phyloP scores from a whole-genome alignment of 176 grass and related monocot genomes.

The Aegilops sharonensis region DNA sequence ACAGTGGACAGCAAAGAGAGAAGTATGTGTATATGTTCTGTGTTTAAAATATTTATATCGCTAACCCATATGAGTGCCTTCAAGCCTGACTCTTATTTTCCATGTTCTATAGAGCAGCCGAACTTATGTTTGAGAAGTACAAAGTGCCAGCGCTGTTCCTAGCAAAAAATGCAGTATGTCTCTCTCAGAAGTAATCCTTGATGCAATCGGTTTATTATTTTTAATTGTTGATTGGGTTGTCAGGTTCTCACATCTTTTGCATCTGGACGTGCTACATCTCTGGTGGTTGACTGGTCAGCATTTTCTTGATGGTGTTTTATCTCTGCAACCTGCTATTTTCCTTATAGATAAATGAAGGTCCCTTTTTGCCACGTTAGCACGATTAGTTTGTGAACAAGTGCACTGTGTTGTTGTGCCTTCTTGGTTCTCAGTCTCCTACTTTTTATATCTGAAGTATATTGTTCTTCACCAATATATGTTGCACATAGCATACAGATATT shows the following conservation, averaged over 20 bases:
- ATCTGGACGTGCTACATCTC: constrained; percentile 91
- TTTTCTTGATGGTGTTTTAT: constrained; percentile 3
- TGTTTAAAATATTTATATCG: constrained; percentile 10
- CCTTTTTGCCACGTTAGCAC: constrained; percentile 1
- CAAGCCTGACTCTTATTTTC: constrained; percentile 36
- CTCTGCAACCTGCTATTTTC: constrained; percentile 6
- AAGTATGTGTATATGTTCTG: constrained; percentile 47
- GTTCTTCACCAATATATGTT: constrained; percentile 7
- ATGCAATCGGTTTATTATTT: constrained; percentile 31
- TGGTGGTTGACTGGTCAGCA: constrained; percentile 94
- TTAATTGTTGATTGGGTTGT: constrained; percentile 32
- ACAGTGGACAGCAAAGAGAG: constrained; percentile 84
- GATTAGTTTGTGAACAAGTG: constrained; percentile 9
- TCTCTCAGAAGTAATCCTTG: constrained; percentile 29
- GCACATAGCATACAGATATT: not conserved
- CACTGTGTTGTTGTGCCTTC: not conserved
- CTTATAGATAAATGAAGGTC: not conserved
- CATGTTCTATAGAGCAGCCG: constrained; percentile 68
- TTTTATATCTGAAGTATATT: constrained; percentile 14
- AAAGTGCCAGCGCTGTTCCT: constrained; percentile 96
- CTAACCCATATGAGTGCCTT: not conserved
- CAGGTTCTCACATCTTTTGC: constrained; percentile 99
- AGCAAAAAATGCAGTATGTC: constrained; percentile 97
- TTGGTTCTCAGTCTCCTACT: not conserved
- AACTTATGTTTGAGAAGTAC: constrained; percentile 99